Evolutionary conservation across 2,329 filamentous ascomycete genomes (phyloP).

Genomic region (Tolypocladium inflatum): DNA sequence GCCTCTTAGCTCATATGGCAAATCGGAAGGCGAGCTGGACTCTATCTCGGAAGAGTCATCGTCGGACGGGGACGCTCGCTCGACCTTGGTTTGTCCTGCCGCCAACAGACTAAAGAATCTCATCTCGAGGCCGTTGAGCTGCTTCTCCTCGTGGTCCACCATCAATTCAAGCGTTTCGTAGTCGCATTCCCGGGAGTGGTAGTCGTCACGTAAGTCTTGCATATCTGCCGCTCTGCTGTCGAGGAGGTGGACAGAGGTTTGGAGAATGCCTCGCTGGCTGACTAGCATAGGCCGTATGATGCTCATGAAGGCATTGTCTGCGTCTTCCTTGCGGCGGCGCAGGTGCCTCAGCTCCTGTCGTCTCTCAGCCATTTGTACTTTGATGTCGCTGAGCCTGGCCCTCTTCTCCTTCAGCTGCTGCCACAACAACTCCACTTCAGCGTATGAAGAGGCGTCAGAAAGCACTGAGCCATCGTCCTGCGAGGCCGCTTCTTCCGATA

Average conservation of each 20-base stretch:
- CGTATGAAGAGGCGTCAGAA: slow-evolving; percentile 15
- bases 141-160: slow-evolving; percentile 25
- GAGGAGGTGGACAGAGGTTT: slow-evolving; percentile 13
- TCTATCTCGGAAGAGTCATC: slow-evolving; percentile 1
- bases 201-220: slow-evolving; percentile 26
- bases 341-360: slow-evolving; percentile 20
- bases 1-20: slow-evolving; percentile 23
- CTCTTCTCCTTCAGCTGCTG: slow-evolving; percentile 24
- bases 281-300: slow-evolving; percentile 26
- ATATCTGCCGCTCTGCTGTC: slow-evolving; percentile 22
- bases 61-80: neutral
- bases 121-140: slow-evolving; percentile 24
- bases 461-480: slow-evolving; percentile 7
- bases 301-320: slow-evolving; percentile 31
- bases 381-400: slow-evolving; percentile 16
- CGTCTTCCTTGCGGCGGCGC: slow-evolving; percentile 21
- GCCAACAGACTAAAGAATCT: slow-evolving; percentile 28
- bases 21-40: slow-evolving; percentile 5
- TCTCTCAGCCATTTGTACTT: slow-evolving; percentile 19
- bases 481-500: slow-evolving; percentile 5
- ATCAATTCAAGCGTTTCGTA: slow-evolving; percentile 26
- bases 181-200: slow-evolving; percentile 22
- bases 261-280: slow-evolving; percentile 10
- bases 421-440: slow-evolving; percentile 24
- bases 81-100: slow-evolving; percentile 12